A percentile compares a stretch with the other conserved stretches of the same genome.
Evolutionary conservation across 129 eudicot species (phyloP).

Genomic region (Deinandra increscens): DNA sequence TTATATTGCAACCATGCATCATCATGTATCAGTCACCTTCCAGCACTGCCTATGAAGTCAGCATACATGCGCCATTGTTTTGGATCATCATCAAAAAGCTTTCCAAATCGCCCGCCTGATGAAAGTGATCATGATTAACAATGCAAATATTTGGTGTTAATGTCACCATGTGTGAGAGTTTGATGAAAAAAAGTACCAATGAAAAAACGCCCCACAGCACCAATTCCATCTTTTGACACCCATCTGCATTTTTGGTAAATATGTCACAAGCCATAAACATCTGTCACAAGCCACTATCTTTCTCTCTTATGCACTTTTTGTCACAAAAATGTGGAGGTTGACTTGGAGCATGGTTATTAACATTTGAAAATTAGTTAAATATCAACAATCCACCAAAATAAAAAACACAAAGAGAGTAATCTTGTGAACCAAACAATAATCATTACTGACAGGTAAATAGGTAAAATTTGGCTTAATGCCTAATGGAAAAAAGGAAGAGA

Average conservation of each 20-base stretch:
- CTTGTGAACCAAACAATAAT: background rate
- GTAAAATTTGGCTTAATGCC: background rate
- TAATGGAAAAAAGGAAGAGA: background rate
- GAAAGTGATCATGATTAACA: constrained; percentile 12
- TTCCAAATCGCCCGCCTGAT: constrained; percentile 89
- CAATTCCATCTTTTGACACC: constrained; percentile 99
- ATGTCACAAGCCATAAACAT: constrained; percentile 5
- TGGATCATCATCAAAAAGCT: constrained; percentile 93
- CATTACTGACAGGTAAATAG: constrained; percentile 1
- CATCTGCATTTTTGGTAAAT: constrained; percentile 51
- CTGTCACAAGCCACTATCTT: background rate
- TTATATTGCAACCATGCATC: background rate
- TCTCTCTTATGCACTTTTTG: constrained; percentile 1
- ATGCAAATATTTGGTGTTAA: background rate
- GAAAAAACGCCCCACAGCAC: constrained; percentile 93
- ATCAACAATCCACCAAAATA: background rate
- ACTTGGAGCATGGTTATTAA: background rate
- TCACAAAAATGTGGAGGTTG: background rate
- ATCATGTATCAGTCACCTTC: constrained; percentile 50
- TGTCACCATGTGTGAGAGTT: constrained; percentile 21
- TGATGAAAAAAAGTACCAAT: constrained; percentile 50
- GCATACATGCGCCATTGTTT: constrained; percentile 99
- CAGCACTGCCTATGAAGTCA: constrained; percentile 97
- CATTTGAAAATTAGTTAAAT: background rate
- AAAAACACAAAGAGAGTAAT: background rate